These are phyloP conservation scores for Picea glauca DNA, from an alignment of 75 land plant genomes.

Conservation along the genomic window DNA sequence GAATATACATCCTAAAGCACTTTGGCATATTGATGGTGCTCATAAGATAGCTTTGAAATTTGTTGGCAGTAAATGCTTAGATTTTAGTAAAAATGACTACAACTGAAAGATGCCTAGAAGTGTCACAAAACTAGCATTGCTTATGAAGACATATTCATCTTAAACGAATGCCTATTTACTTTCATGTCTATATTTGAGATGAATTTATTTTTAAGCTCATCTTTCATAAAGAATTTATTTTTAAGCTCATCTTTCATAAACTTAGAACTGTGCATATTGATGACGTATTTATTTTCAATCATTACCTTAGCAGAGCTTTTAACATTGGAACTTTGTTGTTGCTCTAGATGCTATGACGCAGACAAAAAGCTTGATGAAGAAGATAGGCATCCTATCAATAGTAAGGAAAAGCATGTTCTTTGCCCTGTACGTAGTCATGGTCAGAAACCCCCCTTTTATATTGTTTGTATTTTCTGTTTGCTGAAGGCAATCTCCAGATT, in stretches of 20 bases:
- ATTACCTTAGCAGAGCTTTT: not conserved
- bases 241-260: not conserved
- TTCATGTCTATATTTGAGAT: not conserved
- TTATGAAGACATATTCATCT: not conserved
- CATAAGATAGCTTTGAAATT: not conserved
- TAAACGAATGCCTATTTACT: not conserved
- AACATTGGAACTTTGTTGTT: slow-evolving; percentile 1
- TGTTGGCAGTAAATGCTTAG: not conserved
- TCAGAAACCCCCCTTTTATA: not conserved
- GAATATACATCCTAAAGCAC: not conserved
- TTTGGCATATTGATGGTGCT: not conserved
- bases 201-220: not conserved
- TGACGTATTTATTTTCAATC: too few species aligned
- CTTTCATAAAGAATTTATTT: not conserved
- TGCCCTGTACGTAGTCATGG: slow-evolving; percentile 20
- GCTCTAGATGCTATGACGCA: slow-evolving; percentile 32
- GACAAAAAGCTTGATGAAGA: slow-evolving; percentile 36
- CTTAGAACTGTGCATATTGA: not conserved
- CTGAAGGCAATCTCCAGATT: not conserved
- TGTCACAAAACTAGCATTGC: not conserved
- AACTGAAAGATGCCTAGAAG: not conserved
- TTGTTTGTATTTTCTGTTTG: slow-evolving; percentile 1
- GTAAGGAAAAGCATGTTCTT: slow-evolving; percentile 31
- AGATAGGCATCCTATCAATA: slow-evolving; percentile 36
- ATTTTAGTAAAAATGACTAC: not conserved